Conservation (phyloP, 345 rosid species). For the Reutealis trisperma region DNA sequence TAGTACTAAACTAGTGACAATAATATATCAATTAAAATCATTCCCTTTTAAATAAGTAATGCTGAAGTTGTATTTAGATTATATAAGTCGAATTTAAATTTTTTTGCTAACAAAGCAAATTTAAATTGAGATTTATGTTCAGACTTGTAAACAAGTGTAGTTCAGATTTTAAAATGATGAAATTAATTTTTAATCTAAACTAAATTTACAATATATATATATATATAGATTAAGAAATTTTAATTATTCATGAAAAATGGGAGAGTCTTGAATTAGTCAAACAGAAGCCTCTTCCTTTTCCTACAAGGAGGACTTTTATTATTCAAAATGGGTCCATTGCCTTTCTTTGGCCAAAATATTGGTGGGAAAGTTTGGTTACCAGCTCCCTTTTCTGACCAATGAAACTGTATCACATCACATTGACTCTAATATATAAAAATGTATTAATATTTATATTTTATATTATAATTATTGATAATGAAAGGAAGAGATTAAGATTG, state of each 20-base stretch:
- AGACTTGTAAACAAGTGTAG: too few relatives aligned
- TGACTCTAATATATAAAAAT: background rate
- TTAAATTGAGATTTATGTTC: too few relatives aligned
- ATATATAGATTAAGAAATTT: too few relatives aligned
- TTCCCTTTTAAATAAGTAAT: too few relatives aligned
- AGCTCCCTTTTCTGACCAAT: constrained; percentile 50
- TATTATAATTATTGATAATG: background rate
- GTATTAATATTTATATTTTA: background rate
- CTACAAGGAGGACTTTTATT: constrained; percentile 34
- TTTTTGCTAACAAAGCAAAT: too few relatives aligned
- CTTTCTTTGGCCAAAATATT: constrained; percentile 13
- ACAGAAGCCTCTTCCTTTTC: constrained; percentile 28
- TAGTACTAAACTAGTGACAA: too few relatives aligned
- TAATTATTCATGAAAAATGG: background rate
- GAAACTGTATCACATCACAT: constrained; percentile 6
- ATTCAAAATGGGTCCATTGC: constrained; percentile 32
- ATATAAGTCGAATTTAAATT: too few relatives aligned
- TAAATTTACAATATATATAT: too few relatives aligned
- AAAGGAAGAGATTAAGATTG: background rate
- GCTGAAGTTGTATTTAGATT: too few relatives aligned
- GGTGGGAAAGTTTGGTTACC: constrained; percentile 55
- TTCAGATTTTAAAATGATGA: too few relatives aligned
- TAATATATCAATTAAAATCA: too few relatives aligned
- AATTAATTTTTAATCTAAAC: too few relatives aligned
- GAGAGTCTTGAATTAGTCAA: constrained; percentile 39